Base-by-base conservation (phyloP, 805 yeast genomes). In the Wickerhamiella australiensis region DNA sequence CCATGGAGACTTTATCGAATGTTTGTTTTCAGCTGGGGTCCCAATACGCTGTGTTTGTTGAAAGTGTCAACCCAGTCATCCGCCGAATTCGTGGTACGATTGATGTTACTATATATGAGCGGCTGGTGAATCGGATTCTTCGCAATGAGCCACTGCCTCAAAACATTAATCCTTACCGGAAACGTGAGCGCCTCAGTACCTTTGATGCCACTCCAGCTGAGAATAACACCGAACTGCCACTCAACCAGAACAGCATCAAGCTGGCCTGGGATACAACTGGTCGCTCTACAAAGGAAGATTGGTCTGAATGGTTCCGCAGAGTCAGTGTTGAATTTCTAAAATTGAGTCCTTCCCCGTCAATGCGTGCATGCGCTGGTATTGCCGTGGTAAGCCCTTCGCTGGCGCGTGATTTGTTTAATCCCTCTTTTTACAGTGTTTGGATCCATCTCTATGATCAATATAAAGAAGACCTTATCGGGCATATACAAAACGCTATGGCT, bases 251-350 rank as follows among this genome's bases (percentile, higher is more conserved):
- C 48, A 70, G 70, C 7, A 69, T 92, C 57, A 81, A 85, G 58
- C 76, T 78, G 41, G 85, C 88, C 1, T 92, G 98, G 97, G 95
- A 87, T 57, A 82, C 95, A 23, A 77, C 84, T 21, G 90, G 85
- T 56, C 77, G 90, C 55, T 76, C 94, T 47, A 85, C 96, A 0
- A 80, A 80, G 57, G 97, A 88, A 58, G 98, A 92, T 57, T 92
- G 98, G 98, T 90, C 84, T 58, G 97, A 92, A 61, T 92, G 99
- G 99, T 79, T 87, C 55, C 76, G 94, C 52, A 72, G 92, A 52
- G 70, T 92, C 44, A 80, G 92, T 57, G 82, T 86, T 47, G 96
- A 87, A 60, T 65, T 92, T 29, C 68, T 92, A 55, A 85, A 84
- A 57, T 95, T 88, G 61, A 85, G 95, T 31, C 95, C 99, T 1